phyloP scores from a whole-genome alignment of 805 yeast genomes.

The Cyberlindnera saturnus region DNA sequence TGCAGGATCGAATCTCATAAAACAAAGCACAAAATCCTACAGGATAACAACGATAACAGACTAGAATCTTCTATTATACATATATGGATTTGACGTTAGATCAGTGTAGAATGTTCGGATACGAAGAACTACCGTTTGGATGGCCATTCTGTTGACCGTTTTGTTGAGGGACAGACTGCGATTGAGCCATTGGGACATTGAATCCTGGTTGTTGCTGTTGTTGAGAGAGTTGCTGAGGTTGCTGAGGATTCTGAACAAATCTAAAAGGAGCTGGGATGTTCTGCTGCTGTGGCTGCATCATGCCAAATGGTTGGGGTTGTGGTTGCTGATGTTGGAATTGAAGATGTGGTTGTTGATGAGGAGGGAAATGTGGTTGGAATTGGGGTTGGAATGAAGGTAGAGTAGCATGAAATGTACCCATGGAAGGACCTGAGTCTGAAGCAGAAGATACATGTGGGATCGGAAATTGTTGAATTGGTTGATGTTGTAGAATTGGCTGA shows the following conservation, averaged over 20 bases:
- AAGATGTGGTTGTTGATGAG: constrained; percentile 1
- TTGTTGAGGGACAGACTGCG: too few relatives aligned
- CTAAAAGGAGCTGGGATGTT: not conserved
- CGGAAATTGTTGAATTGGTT: constrained; percentile 1
- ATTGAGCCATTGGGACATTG: not conserved
- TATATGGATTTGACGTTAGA: too few relatives aligned
- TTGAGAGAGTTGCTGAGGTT: constrained; percentile 8
- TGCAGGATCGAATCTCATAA: too few relatives aligned
- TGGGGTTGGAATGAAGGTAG: not conserved
- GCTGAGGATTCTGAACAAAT: not conserved
- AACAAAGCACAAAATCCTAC: too few relatives aligned
- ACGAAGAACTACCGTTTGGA: too few relatives aligned
- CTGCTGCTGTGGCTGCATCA: too few relatives aligned
- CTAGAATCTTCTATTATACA: too few relatives aligned
- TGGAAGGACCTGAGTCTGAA: too few relatives aligned
- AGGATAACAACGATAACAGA: too few relatives aligned
- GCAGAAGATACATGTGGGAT: not conserved
- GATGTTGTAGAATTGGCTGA: not conserved
- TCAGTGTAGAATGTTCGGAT: too few relatives aligned
- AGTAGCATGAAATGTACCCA: not conserved
- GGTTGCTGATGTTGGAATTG: not conserved
- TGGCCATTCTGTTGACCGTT: too few relatives aligned
- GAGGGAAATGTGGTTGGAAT: constrained; percentile 1
- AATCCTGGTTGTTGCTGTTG: constrained; percentile 1
- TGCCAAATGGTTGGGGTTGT: not conserved